Percentiles rank a stretch among this genome's conserved stretches.
Conservation (phyloP, 495 filamentous ascomycete species). For the Penicillium verhagenii region DNA sequence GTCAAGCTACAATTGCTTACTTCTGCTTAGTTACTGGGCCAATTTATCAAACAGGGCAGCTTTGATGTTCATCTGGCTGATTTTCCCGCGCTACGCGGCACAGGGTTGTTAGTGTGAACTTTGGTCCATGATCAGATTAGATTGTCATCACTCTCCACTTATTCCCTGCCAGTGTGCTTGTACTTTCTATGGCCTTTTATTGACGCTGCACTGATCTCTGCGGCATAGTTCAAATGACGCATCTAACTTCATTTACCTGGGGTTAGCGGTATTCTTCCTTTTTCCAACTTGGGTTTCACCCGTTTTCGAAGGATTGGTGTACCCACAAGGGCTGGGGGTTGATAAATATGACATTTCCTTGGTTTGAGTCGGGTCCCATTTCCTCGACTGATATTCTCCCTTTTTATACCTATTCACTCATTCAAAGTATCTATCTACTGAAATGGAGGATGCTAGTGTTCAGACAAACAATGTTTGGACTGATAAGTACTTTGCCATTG, state of each 20-base stretch:
- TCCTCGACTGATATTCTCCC: neutral
- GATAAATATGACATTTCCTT: neutral
- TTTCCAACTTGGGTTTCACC: neutral
- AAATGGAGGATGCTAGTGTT: neutral
- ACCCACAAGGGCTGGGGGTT: neutral
- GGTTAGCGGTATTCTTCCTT: neutral
- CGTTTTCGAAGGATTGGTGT: neutral
- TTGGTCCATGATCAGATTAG: neutral
- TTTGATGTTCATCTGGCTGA: neutral
- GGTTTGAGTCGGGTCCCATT: neutral
- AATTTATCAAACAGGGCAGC: neutral
- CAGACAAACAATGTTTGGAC: constrained; percentile 7
- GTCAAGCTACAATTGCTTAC: neutral
- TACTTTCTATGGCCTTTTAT: neutral
- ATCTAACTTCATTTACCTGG: neutral
- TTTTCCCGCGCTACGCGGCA: neutral
- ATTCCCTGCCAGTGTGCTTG: neutral
- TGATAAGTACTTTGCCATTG: constrained; percentile 12
- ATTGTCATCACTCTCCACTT: neutral
- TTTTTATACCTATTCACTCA: neutral
- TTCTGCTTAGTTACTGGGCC: too few relatives aligned
- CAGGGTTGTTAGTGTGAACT: neutral
- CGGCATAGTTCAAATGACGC: neutral
- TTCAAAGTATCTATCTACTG: neutral
- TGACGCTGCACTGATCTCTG: neutral